Conservation (phyloP, 2,329 filamentous ascomycete species). For the Pseudofabraea citricarpa region DNA sequence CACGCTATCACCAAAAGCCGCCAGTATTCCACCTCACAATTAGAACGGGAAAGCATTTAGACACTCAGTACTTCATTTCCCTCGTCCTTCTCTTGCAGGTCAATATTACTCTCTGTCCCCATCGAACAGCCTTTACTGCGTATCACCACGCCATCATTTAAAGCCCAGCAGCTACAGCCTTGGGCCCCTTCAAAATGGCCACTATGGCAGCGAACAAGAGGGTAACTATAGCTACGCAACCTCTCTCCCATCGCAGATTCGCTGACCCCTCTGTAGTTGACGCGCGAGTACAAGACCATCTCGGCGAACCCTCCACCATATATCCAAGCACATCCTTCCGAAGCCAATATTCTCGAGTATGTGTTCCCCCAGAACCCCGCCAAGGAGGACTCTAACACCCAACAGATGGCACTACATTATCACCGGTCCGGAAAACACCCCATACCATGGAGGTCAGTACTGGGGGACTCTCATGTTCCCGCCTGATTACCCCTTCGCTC, state of each 20-base stretch:
- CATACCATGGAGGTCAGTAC: constrained; percentile 93
- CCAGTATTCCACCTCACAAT: too few species aligned
- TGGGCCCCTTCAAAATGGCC: constrained; percentile 48
- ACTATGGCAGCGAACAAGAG: constrained; percentile 70
- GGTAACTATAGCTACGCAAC: constrained; percentile 40
- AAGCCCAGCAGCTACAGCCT: constrained; percentile 5
- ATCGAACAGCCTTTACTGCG: too few species aligned
- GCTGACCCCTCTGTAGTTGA: constrained; percentile 37
- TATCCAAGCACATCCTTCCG: constrained; percentile 84
- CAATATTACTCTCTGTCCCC: too few species aligned
- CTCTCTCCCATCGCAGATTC: constrained; percentile 50
- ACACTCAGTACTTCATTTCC: too few species aligned
- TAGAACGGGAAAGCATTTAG: too few species aligned
- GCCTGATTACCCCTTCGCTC: constrained; percentile 93
- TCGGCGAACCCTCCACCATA: constrained; percentile 78
- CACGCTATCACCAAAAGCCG: too few species aligned
- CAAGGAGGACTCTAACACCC: constrained; percentile 7
- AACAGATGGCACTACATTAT: constrained; percentile 89
- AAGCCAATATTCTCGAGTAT: constrained; percentile 85
- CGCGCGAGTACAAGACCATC: constrained; percentile 60
- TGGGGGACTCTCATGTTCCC: constrained; percentile 97
- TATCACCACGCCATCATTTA: too few species aligned
- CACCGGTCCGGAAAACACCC: constrained; percentile 88
- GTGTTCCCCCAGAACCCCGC: constrained; percentile 22
- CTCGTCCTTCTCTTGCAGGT: too few species aligned